Conservation (phyloP, 768 basidiomycete species). For the Pisolithus albus region DNA sequence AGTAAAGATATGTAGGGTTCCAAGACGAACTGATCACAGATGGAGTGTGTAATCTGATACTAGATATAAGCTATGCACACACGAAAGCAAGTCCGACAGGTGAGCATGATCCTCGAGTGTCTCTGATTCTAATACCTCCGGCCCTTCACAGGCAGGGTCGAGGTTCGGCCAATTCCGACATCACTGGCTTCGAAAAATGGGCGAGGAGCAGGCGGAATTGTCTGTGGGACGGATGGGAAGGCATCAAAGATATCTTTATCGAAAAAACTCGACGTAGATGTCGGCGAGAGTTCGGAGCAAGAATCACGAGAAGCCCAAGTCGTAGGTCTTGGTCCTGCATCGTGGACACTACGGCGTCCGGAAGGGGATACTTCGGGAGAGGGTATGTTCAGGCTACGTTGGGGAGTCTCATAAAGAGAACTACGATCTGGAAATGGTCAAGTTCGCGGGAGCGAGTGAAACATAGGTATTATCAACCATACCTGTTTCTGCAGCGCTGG, state of each 20-base stretch:
- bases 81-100: not conserved
- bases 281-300: slow-evolving; percentile 33
- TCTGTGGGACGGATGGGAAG: slow-evolving; percentile 64
- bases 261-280: slow-evolving; percentile 29
- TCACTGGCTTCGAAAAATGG: slow-evolving; percentile 12
- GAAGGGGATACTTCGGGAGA: slow-evolving; percentile 15
- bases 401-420: slow-evolving; percentile 23
- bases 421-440: slow-evolving; percentile 14
- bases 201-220: slow-evolving; percentile 29
- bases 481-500: slow-evolving; percentile 42
- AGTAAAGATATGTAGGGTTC: slow-evolving; percentile 8
- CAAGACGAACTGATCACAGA: not conserved
- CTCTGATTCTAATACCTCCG: slow-evolving; percentile 21
- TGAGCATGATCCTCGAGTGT: slow-evolving; percentile 16
- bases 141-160: slow-evolving; percentile 22
- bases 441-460: not conserved
- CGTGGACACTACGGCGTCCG: slow-evolving; percentile 9
- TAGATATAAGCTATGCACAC: slow-evolving; percentile 4
- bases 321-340: slow-evolving; percentile 25
- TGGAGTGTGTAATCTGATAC: not conserved
- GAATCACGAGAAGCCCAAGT: slow-evolving; percentile 43
- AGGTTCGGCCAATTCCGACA: slow-evolving; percentile 10
- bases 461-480: slow-evolving; percentile 13
- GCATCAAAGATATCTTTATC: slow-evolving; percentile 61
- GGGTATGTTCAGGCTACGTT: slow-evolving; percentile 17